A percentile compares a stretch with the other conserved stretches of the same genome.
phyloP scores from a whole-genome alignment of 805 yeast genomes.

The Lipomyces kockii region DNA sequence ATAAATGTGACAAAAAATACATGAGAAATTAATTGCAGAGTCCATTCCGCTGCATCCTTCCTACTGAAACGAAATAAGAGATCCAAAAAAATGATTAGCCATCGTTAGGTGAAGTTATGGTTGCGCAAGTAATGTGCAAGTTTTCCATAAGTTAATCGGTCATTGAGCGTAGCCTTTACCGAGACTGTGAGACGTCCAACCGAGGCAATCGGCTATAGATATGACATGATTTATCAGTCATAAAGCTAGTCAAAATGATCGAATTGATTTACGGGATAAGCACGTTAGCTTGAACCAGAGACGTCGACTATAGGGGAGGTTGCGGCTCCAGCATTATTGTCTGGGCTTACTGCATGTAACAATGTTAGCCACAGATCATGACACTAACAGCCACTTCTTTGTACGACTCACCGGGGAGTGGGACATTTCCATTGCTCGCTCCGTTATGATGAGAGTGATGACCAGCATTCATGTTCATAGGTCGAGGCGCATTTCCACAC shows the following conservation, averaged over 20 bases:
- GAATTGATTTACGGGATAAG: not conserved
- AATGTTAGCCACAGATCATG: not conserved
- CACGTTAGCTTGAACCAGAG: not conserved
- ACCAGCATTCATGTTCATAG: constrained; percentile 9
- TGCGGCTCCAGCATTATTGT: not conserved
- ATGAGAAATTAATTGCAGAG: not conserved
- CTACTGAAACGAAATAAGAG: not conserved
- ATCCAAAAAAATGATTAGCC: not conserved
- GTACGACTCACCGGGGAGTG: not conserved
- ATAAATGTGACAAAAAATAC: not conserved
- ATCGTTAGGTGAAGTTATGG: not conserved
- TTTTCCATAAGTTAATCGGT: not conserved
- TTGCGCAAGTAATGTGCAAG: not conserved
- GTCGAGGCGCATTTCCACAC: constrained; percentile 89
- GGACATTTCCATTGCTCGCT: not conserved
- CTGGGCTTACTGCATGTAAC: not conserved
- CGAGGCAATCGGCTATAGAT: not conserved
- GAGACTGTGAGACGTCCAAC: not conserved
- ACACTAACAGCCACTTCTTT: not conserved
- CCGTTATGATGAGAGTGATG: constrained; percentile 9
- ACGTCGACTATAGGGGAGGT: not conserved
- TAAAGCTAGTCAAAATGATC: not conserved
- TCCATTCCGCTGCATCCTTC: not conserved
- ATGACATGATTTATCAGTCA: not conserved
- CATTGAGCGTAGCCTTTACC: not conserved